A percentile compares a stretch with the other conserved stretches of the same genome.
Evolutionary conservation across 164 flowering plant species (phyloP).

Genomic region (grape (Vitis vinifera)): ASM3070453v1 NC_081811.1:20133501-20134000

Average conservation of each 20-base stretch:
- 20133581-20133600: neutral
- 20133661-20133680: constrained; percentile 91
- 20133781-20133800: no score
- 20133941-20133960: neutral
- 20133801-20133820: no score
- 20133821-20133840: no score
- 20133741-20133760: constrained; percentile 46
- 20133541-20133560: neutral
- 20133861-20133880: no score
- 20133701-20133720: constrained; percentile 82
- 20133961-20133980: neutral
- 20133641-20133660: constrained; percentile 50
- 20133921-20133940: neutral
- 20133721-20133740: constrained; percentile 94
- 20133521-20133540: neutral
- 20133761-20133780: neutral
- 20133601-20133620: neutral
- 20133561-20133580: neutral
- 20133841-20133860: no score
- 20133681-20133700: constrained; percentile 73
- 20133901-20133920: no score
- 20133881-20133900: no score
- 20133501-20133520: constrained; percentile 90
- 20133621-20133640: neutral
- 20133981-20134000: constrained; percentile 26